Evolutionary conservation across 108 stramenopile species (phyloP).

Genomic region (Cyclotella baltica): DNA sequence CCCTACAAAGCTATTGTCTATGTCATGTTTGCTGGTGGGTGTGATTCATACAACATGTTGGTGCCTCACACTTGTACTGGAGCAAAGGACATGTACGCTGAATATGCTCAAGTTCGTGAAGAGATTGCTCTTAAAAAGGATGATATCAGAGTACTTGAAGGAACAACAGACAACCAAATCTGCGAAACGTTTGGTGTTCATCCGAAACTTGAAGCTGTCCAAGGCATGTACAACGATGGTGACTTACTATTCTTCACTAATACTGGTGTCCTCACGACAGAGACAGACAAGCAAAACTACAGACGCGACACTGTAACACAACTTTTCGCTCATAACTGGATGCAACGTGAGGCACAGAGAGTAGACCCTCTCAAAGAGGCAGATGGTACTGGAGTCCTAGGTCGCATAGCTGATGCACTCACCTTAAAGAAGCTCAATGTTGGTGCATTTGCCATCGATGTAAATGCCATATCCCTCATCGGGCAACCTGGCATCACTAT

Average conservation of each 20-base stretch:
- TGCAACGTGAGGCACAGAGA: constrained; percentile 42
- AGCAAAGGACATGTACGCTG: constrained; percentile 41
- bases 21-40: constrained; percentile 58
- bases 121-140: constrained; percentile 39
- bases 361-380: constrained; percentile 45
- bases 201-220: constrained; percentile 24
- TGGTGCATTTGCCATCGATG: constrained; percentile 43
- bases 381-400: constrained; percentile 55
- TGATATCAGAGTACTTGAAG: constrained; percentile 33
- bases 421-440: constrained; percentile 35
- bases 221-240: constrained; percentile 63
- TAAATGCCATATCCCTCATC: constrained; percentile 34
- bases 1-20: constrained; percentile 68
- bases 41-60: constrained; percentile 65
- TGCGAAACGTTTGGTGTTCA: constrained; percentile 73
- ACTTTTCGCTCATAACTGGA: constrained; percentile 59
- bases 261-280: constrained; percentile 64
- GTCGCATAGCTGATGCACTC: constrained; percentile 48
- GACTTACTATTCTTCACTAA: constrained; percentile 75
- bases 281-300: constrained; percentile 57
- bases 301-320: constrained; percentile 45
- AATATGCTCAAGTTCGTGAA: constrained; percentile 43
- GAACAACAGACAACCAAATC: constrained; percentile 50
- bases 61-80: constrained; percentile 51
- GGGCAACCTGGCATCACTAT: constrained; percentile 28